Evolutionary conservation across 164 flowering plant species (phyloP).

Genomic region (Umbellularia californica): DNA sequence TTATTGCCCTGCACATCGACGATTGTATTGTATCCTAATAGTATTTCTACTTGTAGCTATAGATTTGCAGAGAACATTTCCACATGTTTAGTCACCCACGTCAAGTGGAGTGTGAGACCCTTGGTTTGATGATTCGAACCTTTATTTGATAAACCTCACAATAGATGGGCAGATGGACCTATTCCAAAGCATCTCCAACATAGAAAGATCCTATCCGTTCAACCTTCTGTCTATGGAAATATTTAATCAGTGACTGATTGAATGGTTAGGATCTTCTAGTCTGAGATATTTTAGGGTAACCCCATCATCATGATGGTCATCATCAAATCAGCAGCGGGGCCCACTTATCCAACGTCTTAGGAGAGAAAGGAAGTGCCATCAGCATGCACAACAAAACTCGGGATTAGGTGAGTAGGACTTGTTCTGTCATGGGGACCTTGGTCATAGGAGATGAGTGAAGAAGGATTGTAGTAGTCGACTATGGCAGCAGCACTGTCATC

Average conservation of each 20-base stretch:
- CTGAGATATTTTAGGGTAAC: background rate
- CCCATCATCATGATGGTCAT: background rate
- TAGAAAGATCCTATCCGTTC: background rate
- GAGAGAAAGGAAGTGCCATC: conserved; percentile 52
- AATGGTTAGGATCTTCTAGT: background rate
- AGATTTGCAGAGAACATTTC: too few relatives aligned
- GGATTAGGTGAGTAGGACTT: conserved; percentile 44
- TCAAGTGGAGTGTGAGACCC: background rate
- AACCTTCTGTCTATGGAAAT: background rate
- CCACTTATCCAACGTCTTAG: background rate
- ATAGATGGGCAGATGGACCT: background rate
- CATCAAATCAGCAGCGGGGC: background rate
- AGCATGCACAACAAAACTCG: conserved; percentile 50
- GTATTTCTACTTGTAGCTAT: too few relatives aligned
- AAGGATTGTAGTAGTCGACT: conserved; percentile 39
- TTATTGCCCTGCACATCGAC: too few relatives aligned
- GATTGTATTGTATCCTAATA: too few relatives aligned
- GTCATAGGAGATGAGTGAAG: conserved; percentile 24
- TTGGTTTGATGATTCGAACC: background rate
- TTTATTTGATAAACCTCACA: background rate
- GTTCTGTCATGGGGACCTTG: conserved; percentile 32
- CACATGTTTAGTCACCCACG: too few relatives aligned
- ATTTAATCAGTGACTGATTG: background rate
- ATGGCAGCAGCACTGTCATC: conserved; percentile 6
- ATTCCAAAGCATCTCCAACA: background rate